phyloP scores from a whole-genome alignment of 2,329 filamentous ascomycete genomes.

The Ceratocystis cacaofunesta region DNA sequence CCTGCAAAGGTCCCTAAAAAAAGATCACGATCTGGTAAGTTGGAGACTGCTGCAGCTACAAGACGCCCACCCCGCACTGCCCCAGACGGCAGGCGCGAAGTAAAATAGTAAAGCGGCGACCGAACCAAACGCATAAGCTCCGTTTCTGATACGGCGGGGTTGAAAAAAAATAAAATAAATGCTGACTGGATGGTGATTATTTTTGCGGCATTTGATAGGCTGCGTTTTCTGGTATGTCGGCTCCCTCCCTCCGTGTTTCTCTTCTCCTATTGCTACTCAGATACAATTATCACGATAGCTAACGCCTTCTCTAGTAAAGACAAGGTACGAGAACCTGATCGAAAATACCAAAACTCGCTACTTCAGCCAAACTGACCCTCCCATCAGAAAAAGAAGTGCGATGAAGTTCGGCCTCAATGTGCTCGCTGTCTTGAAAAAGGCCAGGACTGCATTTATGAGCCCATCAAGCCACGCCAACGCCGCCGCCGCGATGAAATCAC shows the following conservation, averaged over 20 bases:
- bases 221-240: slow-evolving; percentile 14
- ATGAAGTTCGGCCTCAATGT: slow-evolving; percentile 37
- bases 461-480: slow-evolving; percentile 29
- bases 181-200: background rate
- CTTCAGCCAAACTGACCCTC: background rate
- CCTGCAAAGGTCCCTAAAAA: slow-evolving; percentile 43
- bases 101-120: background rate
- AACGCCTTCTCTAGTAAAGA: slow-evolving; percentile 13
- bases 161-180: background rate
- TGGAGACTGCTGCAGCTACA: background rate
- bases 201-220: slow-evolving; percentile 4
- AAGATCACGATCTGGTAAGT: slow-evolving; percentile 44
- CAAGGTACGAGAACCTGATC: slow-evolving; percentile 10
- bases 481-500: slow-evolving; percentile 18
- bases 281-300: background rate
- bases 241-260: background rate
- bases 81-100: background rate
- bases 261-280: background rate
- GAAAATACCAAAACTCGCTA: background rate
- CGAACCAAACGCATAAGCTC: background rate
- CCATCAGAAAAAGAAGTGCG: slow-evolving; percentile 42
- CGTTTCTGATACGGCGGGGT: background rate
- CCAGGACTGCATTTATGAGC: slow-evolving; percentile 36
- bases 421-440: slow-evolving; percentile 35
- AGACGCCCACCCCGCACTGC: background rate